Evolutionary conservation across 495 filamentous ascomycete genomes (phyloP).

Genomic region (Glonium stellatum): DNA sequence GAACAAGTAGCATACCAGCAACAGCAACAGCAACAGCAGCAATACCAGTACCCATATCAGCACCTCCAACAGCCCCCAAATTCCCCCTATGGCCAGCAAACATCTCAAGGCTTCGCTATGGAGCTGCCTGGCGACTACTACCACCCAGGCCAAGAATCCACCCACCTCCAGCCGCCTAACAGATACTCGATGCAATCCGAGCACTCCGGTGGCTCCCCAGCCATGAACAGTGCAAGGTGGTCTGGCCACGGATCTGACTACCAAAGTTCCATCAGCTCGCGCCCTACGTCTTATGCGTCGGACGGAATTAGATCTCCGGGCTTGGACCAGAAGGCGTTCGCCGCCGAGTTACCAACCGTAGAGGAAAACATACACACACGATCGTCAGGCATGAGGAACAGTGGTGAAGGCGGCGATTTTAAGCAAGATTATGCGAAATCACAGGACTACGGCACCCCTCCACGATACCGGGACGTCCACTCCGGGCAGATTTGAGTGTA

Average conservation of each 20-base stretch:
- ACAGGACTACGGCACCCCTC: too few species aligned
- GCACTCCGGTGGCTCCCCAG: conserved; percentile 13
- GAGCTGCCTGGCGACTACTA: conserved; percentile 29
- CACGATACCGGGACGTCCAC: neutral
- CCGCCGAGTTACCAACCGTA: conserved; percentile 25
- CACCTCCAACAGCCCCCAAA: conserved; percentile 7
- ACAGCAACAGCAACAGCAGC: neutral
- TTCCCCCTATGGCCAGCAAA: conserved; percentile 4
- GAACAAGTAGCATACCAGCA: neutral
- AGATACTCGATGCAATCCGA: conserved; percentile 14
- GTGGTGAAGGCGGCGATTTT: too few species aligned
- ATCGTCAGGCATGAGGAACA: too few species aligned
- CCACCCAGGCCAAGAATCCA: conserved; percentile 13
- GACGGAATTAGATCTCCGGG: conserved; percentile 28
- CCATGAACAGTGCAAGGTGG: conserved; percentile 16
- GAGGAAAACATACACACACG: conserved; percentile 5
- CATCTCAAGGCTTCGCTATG: conserved; percentile 21
- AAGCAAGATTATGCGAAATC: too few species aligned
- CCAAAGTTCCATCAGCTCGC: conserved; percentile 17
- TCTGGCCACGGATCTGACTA: conserved; percentile 17
- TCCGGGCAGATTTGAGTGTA: too few species aligned
- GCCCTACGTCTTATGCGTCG: conserved; percentile 27
- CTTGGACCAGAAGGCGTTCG: conserved; percentile 27
- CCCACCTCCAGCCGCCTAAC: conserved; percentile 14
- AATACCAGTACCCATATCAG: neutral